Conservation (phyloP, 257 asterid species). For the Coffea canephora region DNA sequence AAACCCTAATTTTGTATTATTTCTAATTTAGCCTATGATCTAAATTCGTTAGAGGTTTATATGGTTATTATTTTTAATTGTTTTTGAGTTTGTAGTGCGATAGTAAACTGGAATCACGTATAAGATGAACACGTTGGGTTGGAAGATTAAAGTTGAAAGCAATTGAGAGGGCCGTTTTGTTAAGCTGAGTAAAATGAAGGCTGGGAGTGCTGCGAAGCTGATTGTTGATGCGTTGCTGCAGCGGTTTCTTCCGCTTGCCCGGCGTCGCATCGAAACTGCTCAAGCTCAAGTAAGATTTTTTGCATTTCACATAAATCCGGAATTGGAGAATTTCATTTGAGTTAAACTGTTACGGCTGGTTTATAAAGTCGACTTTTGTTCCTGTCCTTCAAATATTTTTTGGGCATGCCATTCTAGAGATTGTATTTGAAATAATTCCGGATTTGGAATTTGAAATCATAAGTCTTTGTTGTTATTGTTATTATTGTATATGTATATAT, state of each 20-base stretch:
- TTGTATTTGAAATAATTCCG: neutral
- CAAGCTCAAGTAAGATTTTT: conserved; percentile 81
- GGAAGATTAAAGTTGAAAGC: conserved; percentile 6
- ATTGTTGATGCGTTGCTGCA: conserved; percentile 96
- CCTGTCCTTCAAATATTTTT: neutral
- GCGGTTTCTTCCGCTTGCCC: conserved; percentile 95
- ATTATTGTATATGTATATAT: no score
- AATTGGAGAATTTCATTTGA: neutral
- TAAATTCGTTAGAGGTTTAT: neutral
- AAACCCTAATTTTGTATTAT: conserved; percentile 12
- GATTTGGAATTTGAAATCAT: neutral
- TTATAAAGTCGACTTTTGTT: neutral
- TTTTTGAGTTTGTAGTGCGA: neutral
- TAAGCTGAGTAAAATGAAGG: conserved; percentile 59
- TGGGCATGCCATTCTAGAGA: neutral
- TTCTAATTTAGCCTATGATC: neutral
- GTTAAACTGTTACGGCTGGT: neutral
- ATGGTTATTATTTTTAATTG: neutral
- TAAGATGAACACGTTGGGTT: neutral
- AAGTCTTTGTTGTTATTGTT: neutral
- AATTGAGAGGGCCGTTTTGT: conserved; percentile 11
- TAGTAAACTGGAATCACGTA: conserved; percentile 4
- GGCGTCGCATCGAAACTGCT: conserved; percentile 98
- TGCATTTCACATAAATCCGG: neutral
- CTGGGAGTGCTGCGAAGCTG: conserved; percentile 97